Evolutionary conservation across 805 yeast genomes (phyloP), one percentile per base, ranked within the genome.

Genomic region (Wickerhamiella nectarea): DNA sequence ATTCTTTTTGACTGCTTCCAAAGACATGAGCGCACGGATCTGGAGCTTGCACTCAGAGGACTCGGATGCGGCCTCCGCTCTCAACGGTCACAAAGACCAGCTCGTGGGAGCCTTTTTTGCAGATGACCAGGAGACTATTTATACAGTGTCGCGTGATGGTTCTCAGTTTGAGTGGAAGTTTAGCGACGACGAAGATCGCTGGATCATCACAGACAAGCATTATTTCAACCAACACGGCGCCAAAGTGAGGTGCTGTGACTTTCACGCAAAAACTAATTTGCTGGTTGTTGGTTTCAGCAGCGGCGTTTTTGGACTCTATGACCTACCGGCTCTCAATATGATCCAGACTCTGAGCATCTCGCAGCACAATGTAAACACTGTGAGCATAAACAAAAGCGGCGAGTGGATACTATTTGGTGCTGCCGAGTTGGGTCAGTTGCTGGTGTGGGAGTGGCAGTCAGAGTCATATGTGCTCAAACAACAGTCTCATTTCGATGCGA

Each of bases 381-480:
- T 91, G 3, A 62, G 76, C 9, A 72, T 91, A 31, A 91, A 89
- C 59, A 62, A 69, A 2, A 68, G 87, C 6, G 98, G 98, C 26
- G 98, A 91, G 61, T 91, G 98, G 98, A 67, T 91, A 25, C 94
- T 95, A 0, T 83, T 91, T 61, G 98, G 98, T 4, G 86, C 96
- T 0, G 65, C 85, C 26, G 78, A 77, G 56, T 62, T 83, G 22
- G 98, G 98, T n/a, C 98, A 91, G 63, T 65, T 91, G 47, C 65
- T 91, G 46, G 98, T 91, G 0, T 91, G 94, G 68, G 98, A 91
- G 68, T 91, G 98, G 98, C 95, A 91, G 65, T 82, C 94, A 4
- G 98, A 91, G 60, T 83, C 95, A 0, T 91, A 89, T 58, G 80
- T 91, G 38, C 67, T 91, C 51, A 87, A 89, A 58, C 98, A 91